Conservation (phyloP, 495 filamentous ascomycete genomes). For the Hypoxylon intermedium region DNA sequence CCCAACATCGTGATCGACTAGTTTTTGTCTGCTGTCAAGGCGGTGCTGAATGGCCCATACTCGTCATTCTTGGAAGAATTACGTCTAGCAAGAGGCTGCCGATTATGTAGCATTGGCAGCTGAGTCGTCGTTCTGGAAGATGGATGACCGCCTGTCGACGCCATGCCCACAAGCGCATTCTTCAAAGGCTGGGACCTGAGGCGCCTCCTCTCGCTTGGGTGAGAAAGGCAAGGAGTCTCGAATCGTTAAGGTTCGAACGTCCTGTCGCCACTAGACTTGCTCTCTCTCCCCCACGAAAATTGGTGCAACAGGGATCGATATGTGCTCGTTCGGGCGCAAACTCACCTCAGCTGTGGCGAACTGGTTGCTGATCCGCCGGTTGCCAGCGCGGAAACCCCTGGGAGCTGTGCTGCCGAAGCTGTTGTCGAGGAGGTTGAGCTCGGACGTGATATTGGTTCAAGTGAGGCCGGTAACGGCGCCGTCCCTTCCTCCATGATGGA, state of each 20-base stretch:
- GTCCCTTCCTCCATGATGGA: slow-evolving; percentile 50
- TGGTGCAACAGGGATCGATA: background rate
- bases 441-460: slow-evolving; percentile 58
- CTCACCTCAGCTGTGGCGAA: slow-evolving; percentile 72
- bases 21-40: background rate
- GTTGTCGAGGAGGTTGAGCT: slow-evolving; percentile 56
- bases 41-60: slow-evolving; percentile 6
- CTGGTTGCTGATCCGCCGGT: slow-evolving; percentile 64
- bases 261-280: background rate
- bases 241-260: background rate
- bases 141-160: too few relatives aligned
- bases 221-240: background rate
- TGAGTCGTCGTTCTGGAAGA: too few relatives aligned
- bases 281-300: slow-evolving; percentile 1
- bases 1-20: background rate
- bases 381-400: slow-evolving; percentile 67
- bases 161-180: background rate
- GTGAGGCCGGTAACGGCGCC: slow-evolving; percentile 43
- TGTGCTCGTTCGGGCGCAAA: slow-evolving; percentile 20
- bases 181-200: background rate
- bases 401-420: slow-evolving; percentile 58
- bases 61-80: background rate
- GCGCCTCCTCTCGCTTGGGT: background rate
- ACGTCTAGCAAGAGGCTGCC: background rate
- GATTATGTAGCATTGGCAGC: background rate